Base-by-base conservation (phyloP, 2,329 filamentous ascomycete genomes). In the Aspergillus alliaceus region DNA sequence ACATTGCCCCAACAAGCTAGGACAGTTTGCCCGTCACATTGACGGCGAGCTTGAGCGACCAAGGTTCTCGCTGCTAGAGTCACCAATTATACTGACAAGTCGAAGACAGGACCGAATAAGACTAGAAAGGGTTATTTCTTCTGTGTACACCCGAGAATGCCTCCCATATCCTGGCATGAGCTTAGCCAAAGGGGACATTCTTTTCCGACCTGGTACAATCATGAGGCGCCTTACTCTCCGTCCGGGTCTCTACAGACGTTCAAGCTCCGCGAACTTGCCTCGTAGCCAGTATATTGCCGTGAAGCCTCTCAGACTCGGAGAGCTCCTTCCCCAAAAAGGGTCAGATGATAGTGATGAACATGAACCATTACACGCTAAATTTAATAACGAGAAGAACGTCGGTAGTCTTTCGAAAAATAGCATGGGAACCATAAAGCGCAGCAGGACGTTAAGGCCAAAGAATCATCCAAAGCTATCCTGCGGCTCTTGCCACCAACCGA, bases 161-260 rank as follows among this genome's bases (percentile, higher is more conserved):
- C 76, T 97, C 40, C 91, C 92, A 1, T 95, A 89, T 69, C 91
- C 93, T 15, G 91, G 91, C 1, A 93, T 96, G 84, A 84, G 84
- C 31, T 80, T 74, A 73, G 86, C 77, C 72, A 85, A 71, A 73
- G 86, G 77, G 77, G 89, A 96, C 65, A 86, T 90, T 67, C 79
- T 91, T 3, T 87, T 95, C 47, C 90, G 64, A 27, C 60, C 92
- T 12, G 91, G 90, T 34, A 90, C 90, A 1, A 85, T 96, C 69
- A 96, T 96, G 78, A 85, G 92, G 52, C 96, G 93, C 71, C 82
- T 97, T 61, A 96, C 90, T 73, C 88, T 91, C 67, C 84, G 90
- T 14, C 88, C 84, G 63, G 89, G 89, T 48, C 93, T 96, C 69
- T 84, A 85, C 35, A 90, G 88, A 64, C 85, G 89, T 56, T 89